These are phyloP conservation scores for Metschnikowia dekortorum DNA, from an alignment of 805 yeast species.

Conservation along the genomic window DNA sequence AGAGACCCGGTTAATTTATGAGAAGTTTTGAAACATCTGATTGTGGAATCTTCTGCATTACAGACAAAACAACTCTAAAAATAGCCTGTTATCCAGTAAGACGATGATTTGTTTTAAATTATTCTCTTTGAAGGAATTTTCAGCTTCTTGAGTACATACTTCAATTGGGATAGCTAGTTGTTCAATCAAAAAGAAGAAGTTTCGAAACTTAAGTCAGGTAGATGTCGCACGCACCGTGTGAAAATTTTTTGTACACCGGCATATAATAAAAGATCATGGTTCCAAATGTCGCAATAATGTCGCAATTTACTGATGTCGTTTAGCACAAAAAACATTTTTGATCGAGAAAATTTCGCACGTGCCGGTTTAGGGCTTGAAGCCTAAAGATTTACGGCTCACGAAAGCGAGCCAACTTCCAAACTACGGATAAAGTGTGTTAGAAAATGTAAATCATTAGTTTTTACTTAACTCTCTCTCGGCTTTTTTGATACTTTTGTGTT, in stretches of 20 bases:
- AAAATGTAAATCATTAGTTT: slow-evolving; percentile 6
- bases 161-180: slow-evolving; percentile 13
- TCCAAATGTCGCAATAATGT: slow-evolving; percentile 12
- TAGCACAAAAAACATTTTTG: background rate
- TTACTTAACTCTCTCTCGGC: slow-evolving; percentile 35
- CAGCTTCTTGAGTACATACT: slow-evolving; percentile 9
- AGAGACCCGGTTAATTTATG: too few species aligned
- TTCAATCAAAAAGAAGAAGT: slow-evolving; percentile 14
- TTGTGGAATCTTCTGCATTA: too few species aligned
- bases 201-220: slow-evolving; percentile 2
- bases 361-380: slow-evolving; percentile 3
- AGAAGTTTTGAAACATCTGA: too few species aligned
- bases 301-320: slow-evolving; percentile 1
- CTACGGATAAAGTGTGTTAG: background rate
- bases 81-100: too few species aligned
- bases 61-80: background rate
- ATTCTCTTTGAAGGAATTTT: background rate
- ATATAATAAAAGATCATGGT: slow-evolving; percentile 2
- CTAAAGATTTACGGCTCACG: background rate
- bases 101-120: too few species aligned
- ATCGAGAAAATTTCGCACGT: background rate
- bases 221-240: slow-evolving; percentile 16
- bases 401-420: background rate
- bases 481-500: slow-evolving; percentile 35
- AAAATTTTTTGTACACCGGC: slow-evolving; percentile 13